Evolutionary conservation across 1,139 yeast genomes (phyloP).

Genomic region (Yamadazyma atmosphaerica): DNA sequence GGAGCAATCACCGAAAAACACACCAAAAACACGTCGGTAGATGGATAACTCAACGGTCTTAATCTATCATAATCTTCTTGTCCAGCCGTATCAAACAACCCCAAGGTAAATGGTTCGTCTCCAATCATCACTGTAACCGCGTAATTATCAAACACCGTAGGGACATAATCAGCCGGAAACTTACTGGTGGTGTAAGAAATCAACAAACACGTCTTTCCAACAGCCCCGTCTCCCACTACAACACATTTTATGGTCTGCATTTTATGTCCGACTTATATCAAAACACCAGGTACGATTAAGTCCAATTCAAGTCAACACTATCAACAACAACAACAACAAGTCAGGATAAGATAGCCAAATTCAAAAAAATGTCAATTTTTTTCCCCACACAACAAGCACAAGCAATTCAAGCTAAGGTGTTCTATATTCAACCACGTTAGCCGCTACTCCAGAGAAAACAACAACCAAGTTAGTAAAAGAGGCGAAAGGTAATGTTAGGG

Average conservation of each 20-base stretch:
- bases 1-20: conserved; percentile 96
- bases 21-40: conserved; percentile 92
- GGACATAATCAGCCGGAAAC: conserved; percentile 87
- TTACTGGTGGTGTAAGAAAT: conserved; percentile 88
- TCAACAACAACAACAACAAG: not conserved
- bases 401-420: too few species aligned
- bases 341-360: not conserved
- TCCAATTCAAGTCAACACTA: not conserved
- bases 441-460: too few species aligned
- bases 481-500: not conserved
- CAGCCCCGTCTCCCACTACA: conserved; percentile 98
- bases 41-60: conserved; percentile 95
- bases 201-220: conserved; percentile 87
- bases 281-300: not conserved
- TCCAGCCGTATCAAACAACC: conserved; percentile 96
- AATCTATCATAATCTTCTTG: conserved; percentile 98
- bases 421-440: too few species aligned
- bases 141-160: conserved; percentile 92
- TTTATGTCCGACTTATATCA: conserved; percentile 1
- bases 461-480: not conserved
- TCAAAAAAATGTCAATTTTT: too few species aligned
- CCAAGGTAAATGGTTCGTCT: conserved; percentile 95
- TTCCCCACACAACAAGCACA: too few species aligned
- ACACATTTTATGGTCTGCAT: conserved; percentile 95
- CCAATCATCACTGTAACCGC: conserved; percentile 99